These are phyloP conservation scores for Cryptosporidium sp. DNA, from an alignment of 169 alveolate species.

Conservation along the genomic window DNA sequence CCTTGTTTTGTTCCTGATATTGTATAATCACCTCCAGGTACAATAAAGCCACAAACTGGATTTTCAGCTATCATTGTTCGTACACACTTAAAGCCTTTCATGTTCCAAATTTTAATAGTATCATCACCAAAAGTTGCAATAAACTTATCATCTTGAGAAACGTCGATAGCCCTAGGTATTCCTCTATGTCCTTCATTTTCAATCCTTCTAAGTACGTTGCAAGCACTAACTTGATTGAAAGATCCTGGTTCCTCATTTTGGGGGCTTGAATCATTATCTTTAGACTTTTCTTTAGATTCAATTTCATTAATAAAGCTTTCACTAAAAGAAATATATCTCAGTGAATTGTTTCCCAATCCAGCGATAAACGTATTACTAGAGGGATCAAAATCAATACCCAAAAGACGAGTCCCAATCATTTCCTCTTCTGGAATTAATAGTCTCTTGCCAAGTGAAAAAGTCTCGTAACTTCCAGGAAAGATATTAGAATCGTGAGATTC, in stretches of 20 bases:
- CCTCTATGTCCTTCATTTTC: conserved; percentile 80
- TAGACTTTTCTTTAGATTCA: background rate
- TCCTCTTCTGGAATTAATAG: conserved; percentile 56
- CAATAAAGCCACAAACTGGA: conserved; percentile 78
- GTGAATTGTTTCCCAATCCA: conserved; percentile 56
- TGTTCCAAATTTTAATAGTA: conserved; percentile 81
- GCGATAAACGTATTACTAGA: conserved; percentile 22
- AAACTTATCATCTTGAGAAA: conserved; percentile 80
- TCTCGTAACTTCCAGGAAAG: conserved; percentile 40
- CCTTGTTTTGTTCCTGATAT: conserved; percentile 78
- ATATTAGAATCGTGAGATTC: conserved; percentile 22
- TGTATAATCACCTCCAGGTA: conserved; percentile 76
- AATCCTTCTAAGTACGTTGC: conserved; percentile 77
- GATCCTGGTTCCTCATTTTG: conserved; percentile 44
- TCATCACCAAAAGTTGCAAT: conserved; percentile 81
- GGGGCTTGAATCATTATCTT: conserved; percentile 16
- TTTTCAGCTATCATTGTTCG: conserved; percentile 78
- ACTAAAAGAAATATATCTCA: conserved; percentile 25
- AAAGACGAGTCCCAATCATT: conserved; percentile 57
- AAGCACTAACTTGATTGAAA: conserved; percentile 74
- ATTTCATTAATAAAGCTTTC: background rate
- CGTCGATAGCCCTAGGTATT: conserved; percentile 76
- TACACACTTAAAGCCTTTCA: conserved; percentile 77
- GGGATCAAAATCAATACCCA: conserved; percentile 58
- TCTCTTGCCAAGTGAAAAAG: conserved; percentile 25